Conservation (phyloP, 2,329 filamentous ascomycete species). For the Sphaerulina vaccinii region DNA sequence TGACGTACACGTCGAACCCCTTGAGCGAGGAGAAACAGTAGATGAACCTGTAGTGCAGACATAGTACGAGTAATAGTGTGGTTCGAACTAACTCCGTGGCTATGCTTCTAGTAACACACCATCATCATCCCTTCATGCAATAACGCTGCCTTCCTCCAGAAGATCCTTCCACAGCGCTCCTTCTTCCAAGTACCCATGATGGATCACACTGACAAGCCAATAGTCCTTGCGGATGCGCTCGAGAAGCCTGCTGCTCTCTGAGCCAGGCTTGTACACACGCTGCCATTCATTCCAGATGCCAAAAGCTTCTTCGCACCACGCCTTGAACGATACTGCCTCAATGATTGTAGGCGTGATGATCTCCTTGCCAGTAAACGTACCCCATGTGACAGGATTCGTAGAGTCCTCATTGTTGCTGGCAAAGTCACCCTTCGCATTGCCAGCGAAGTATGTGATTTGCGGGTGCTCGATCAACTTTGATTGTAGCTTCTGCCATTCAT, state of each 20-base stretch:
- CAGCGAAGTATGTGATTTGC: slow-evolving; percentile 82
- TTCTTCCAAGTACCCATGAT: slow-evolving; percentile 71
- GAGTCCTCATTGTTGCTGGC: slow-evolving; percentile 62
- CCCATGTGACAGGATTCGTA: slow-evolving; percentile 96
- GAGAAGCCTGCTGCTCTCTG: slow-evolving; percentile 69
- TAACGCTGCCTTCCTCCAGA: slow-evolving; percentile 8
- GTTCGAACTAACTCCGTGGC: neutral
- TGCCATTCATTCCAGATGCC: slow-evolving; percentile 95
- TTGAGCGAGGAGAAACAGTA: neutral
- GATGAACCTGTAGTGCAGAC: neutral
- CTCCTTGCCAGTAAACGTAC: slow-evolving; percentile 90
- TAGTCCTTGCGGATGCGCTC: slow-evolving; percentile 65
- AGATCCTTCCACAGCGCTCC: slow-evolving; percentile 66
- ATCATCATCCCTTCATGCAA: slow-evolving; percentile 5
- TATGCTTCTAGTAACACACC: neutral
- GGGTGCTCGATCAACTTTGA: slow-evolving; percentile 65
- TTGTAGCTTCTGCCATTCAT: slow-evolving; percentile 69
- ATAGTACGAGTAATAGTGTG: no score
- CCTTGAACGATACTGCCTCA: slow-evolving; percentile 87
- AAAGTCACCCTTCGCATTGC: slow-evolving; percentile 75
- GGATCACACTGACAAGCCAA: slow-evolving; percentile 90
- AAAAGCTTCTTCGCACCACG: slow-evolving; percentile 95
- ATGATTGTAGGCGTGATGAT: slow-evolving; percentile 97
- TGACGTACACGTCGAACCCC: no score
- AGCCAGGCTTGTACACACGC: slow-evolving; percentile 75